Percentiles rank a stretch among this genome's conserved stretches.
Conservation (phyloP, 306 rosid species). For the Boehmeria nivea region DNA sequence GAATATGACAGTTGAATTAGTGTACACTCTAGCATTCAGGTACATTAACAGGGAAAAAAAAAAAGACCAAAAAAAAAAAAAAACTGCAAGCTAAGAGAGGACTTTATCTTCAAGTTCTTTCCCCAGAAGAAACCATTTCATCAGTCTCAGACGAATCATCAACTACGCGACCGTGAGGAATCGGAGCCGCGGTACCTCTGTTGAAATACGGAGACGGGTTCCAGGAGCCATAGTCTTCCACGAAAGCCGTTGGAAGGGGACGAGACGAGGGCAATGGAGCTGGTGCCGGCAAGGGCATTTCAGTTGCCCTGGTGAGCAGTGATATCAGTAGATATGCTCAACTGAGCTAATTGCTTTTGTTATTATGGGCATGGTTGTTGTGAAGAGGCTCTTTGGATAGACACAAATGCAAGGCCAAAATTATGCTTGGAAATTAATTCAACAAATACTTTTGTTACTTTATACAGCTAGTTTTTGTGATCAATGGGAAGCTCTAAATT, state of each 20-base stretch:
- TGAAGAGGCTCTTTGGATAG: background rate
- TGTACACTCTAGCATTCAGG: too few relatives aligned
- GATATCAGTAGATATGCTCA: constrained; percentile 11
- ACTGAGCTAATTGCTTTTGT: constrained; percentile 3
- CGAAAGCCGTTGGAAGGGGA: background rate
- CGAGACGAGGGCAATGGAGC: background rate
- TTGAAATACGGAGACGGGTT: constrained; percentile 26
- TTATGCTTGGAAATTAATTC: constrained; percentile 9
- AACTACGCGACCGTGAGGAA: constrained; percentile 36
- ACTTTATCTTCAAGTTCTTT: background rate
- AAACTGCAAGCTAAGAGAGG: too few relatives aligned
- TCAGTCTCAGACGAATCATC: background rate
- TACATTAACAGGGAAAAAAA: background rate
- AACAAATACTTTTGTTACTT: background rate
- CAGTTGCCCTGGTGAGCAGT: constrained; percentile 3
- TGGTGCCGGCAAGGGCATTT: background rate
- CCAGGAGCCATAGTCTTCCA: constrained; percentile 37
- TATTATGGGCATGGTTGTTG: constrained; percentile 13
- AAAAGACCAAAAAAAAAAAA: background rate
- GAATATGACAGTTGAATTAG: too few relatives aligned
- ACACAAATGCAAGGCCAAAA: background rate
- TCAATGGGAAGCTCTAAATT: too few relatives aligned
- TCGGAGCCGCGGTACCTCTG: constrained; percentile 36
- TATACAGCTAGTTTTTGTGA: constrained; percentile 6
- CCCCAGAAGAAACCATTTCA: background rate